These are phyloP conservation scores for Pythium aristosporum DNA, from an alignment of 352 stramenopile species.

Conservation along the genomic window DNA sequence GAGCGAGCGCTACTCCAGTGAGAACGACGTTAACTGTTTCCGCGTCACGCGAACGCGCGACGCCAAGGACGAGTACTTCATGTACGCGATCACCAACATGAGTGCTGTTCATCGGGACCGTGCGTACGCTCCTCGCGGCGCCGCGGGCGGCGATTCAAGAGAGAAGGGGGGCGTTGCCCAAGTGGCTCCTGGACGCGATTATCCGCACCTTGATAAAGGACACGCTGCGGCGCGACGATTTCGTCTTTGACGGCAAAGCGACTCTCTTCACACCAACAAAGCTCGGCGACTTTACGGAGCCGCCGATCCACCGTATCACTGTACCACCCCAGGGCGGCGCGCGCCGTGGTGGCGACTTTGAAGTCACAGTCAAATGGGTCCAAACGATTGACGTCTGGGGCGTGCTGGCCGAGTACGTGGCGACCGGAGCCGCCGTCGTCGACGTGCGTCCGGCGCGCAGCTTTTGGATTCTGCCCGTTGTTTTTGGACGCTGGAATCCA, in stretches of 20 bases:
- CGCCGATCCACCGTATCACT: background rate
- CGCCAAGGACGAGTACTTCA: background rate
- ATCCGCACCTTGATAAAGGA: background rate
- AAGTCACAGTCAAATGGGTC: background rate
- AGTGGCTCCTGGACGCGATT: constrained; percentile 4
- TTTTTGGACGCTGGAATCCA: too few species aligned
- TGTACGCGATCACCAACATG: background rate
- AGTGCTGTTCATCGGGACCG: background rate
- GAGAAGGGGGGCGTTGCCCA: background rate
- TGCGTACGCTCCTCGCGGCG: background rate
- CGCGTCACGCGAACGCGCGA: background rate
- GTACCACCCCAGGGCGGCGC: background rate
- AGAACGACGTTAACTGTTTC: background rate
- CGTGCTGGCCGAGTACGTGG: background rate
- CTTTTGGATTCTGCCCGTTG: too few species aligned
- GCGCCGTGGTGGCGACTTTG: constrained; percentile 1
- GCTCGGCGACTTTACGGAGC: background rate
- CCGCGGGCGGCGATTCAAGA: background rate
- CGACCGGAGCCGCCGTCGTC: too few species aligned
- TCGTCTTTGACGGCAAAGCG: background rate
- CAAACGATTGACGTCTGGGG: background rate
- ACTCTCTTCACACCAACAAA: background rate
- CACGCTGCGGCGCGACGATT: background rate
- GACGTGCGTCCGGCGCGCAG: background rate
- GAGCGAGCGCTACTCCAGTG: too few species aligned